A percentile compares a stretch with the other conserved stretches of the same genome.
phyloP scores from a whole-genome alignment of 2,329 filamentous ascomycete species.

The Dothiorella sarmentorum region DNA sequence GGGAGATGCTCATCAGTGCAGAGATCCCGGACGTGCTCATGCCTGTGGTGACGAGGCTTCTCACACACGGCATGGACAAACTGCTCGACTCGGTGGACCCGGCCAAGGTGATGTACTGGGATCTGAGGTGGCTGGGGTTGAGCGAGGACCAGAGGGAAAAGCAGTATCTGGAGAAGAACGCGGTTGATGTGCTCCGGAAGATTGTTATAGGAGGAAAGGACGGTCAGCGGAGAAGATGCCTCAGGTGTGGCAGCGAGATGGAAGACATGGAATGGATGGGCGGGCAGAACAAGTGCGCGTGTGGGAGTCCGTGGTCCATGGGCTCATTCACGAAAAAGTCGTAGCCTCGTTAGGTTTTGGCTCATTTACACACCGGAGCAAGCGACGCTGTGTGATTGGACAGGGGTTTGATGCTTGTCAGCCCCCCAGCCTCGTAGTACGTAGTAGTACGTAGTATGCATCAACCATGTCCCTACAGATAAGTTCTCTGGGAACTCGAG shows the following conservation, averaged over 20 bases:
- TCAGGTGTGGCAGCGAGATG: conserved; percentile 45
- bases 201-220: conserved; percentile 22
- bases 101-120: conserved; percentile 67
- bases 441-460: neutral
- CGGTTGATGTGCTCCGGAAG: conserved; percentile 58
- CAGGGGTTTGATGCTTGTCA: neutral
- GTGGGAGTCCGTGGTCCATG: conserved; percentile 38
- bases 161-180: conserved; percentile 58
- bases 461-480: neutral
- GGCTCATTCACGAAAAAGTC: conserved; percentile 17
- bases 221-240: conserved; percentile 38
- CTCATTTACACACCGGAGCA: too few relatives aligned
- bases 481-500: too few relatives aligned
- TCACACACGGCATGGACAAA: conserved; percentile 37
- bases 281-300: conserved; percentile 39
- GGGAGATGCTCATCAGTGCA: conserved; percentile 51
- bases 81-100: conserved; percentile 56
- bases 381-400: neutral
- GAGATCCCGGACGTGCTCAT: conserved; percentile 51
- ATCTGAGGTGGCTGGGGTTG: conserved; percentile 67
- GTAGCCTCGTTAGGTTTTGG: too few relatives aligned
- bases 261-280: conserved; percentile 44
- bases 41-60: conserved; percentile 46
- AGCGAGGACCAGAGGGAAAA: conserved; percentile 56
- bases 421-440: neutral